Evolutionary conservation across 2,329 filamentous ascomycete genomes (phyloP).

Genomic region (Corniculantispora saksenae): DNA sequence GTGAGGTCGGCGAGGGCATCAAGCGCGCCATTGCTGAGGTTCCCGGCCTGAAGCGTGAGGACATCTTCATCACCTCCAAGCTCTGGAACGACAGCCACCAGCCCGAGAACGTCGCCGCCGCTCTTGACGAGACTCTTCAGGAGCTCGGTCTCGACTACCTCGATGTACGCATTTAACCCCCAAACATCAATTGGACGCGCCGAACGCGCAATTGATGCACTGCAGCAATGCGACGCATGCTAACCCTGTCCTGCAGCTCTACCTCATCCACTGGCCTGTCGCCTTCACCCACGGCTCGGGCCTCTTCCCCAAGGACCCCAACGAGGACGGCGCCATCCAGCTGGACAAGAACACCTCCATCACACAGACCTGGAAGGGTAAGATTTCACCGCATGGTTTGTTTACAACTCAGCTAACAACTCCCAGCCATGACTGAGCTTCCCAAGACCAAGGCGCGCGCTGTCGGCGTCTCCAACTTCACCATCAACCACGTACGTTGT

Average conservation of each 20-base stretch:
- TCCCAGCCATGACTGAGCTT: constrained; percentile 52
- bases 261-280: constrained; percentile 65
- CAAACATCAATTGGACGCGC: background rate
- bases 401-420: background rate
- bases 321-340: constrained; percentile 36
- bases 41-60: constrained; percentile 53
- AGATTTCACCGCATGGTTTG: background rate
- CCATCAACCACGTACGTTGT: constrained; percentile 50
- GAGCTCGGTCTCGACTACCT: constrained; percentile 59
- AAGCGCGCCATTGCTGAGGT: constrained; percentile 47
- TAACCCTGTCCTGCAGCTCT: constrained; percentile 40
- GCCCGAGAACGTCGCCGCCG: constrained; percentile 59
- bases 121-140: constrained; percentile 56
- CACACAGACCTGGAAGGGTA: constrained; percentile 47
- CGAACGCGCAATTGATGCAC: background rate
- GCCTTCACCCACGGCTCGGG: constrained; percentile 42
- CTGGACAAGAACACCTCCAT: constrained; percentile 47
- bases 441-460: constrained; percentile 63
- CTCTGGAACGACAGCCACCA: constrained; percentile 62
- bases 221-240: background rate
- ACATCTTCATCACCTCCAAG: constrained; percentile 69
- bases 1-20: constrained; percentile 58
- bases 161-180: constrained; percentile 40
- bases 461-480: constrained; percentile 75
- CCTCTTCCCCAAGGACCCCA: constrained; percentile 47